A percentile compares a stretch with the other conserved stretches of the same genome.
These are phyloP conservation scores for Phytophthora sp. DNA, from an alignment of 352 stramenopile genomes.

Conservation along the genomic window DNA sequence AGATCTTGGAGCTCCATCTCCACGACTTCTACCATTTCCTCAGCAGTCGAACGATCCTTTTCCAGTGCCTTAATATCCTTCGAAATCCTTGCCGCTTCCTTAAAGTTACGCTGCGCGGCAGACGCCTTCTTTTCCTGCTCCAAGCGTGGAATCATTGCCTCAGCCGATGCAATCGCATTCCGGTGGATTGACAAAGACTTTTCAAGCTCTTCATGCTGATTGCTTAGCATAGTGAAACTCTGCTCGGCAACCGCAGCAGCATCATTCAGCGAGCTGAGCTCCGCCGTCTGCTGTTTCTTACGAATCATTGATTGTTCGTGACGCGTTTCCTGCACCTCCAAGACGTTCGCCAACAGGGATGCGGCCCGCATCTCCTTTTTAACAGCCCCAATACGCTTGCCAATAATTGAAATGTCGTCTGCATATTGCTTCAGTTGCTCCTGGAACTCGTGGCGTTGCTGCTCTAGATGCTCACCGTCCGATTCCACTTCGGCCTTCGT, in stretches of 20 bases:
- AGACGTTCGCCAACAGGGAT: constrained; percentile 59
- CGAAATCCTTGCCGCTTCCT: constrained; percentile 83
- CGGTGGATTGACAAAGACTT: constrained; percentile 75
- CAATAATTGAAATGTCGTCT: constrained; percentile 52
- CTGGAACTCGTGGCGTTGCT: constrained; percentile 64
- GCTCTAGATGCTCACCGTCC: constrained; percentile 62
- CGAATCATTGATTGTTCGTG: constrained; percentile 68
- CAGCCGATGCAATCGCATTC: constrained; percentile 84
- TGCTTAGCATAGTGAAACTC: constrained; percentile 72
- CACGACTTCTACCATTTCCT: constrained; percentile 85
- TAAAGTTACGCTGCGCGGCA: constrained; percentile 85
- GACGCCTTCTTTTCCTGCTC: constrained; percentile 84
- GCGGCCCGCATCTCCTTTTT: constrained; percentile 79
- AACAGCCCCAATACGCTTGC: constrained; percentile 61
- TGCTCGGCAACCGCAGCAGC: constrained; percentile 76
- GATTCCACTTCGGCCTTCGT: constrained; percentile 79
- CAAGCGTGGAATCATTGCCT: constrained; percentile 78
- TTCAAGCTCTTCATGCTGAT: constrained; percentile 79
- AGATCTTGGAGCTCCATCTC: constrained; percentile 86
- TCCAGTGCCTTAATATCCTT: constrained; percentile 89
- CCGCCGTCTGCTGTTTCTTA: constrained; percentile 78
- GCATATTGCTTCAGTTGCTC: constrained; percentile 61
- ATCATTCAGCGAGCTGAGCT: constrained; percentile 73
- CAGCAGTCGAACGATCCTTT: constrained; percentile 78
- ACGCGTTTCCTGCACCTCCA: constrained; percentile 77